A percentile compares a stretch with the other conserved stretches of the same genome.
These are phyloP conservation scores for Sporisorium exsertum DNA, from an alignment of 1,284 basidiomycete species.

Conservation along the genomic window DNA sequence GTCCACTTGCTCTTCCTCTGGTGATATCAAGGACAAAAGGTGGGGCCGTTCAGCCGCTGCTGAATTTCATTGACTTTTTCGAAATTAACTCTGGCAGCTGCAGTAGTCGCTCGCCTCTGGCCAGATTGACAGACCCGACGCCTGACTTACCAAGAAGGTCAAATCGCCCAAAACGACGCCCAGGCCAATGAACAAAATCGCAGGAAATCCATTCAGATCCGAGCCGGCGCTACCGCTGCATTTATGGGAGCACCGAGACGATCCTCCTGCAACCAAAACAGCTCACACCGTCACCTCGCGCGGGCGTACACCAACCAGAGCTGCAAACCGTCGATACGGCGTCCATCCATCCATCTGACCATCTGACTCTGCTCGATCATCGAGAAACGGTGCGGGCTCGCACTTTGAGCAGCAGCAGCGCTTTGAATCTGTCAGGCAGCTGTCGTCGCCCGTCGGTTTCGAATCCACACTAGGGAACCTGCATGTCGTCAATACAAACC, in stretches of 20 bases:
- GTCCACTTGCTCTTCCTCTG: no score
- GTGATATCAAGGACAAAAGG: background rate
- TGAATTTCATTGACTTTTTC: slow-evolving; percentile 3
- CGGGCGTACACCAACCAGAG: background rate
- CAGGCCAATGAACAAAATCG: background rate
- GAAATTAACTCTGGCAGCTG: background rate
- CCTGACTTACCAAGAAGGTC: background rate
- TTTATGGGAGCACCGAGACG: no score
- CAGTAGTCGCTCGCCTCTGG: no score
- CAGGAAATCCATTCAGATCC: background rate
- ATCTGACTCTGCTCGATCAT: background rate
- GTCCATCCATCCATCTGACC: background rate
- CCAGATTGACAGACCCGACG: background rate
- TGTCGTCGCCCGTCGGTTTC: background rate
- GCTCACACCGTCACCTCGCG: background rate
- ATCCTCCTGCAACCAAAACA: no score
- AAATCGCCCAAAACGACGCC: background rate
- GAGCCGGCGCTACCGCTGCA: background rate
- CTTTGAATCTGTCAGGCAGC: background rate
- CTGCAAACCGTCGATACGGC: background rate
- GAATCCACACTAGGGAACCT: background rate
- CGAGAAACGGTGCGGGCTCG: background rate
- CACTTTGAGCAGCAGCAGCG: background rate
- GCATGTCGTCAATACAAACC: background rate
- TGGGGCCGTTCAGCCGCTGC: slow-evolving; percentile 1